Evolutionary conservation across 1,284 basidiomycete genomes (phyloP).

Genomic region (Grifola frondosa): DNA sequence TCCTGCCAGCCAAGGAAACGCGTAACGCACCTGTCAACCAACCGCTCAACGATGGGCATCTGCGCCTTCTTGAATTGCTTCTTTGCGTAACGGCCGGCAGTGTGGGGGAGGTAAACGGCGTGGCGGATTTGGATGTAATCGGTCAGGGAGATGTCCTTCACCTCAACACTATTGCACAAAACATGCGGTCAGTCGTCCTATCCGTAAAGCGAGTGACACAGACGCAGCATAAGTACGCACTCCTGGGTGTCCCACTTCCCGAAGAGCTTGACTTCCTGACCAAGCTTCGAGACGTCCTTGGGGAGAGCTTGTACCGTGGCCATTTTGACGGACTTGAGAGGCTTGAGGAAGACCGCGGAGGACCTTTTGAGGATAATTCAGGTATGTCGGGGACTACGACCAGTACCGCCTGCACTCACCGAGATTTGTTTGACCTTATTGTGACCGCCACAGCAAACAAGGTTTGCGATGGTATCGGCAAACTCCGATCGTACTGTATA

Average conservation of each 20-base stretch:
- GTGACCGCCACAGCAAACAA: conserved; percentile 40
- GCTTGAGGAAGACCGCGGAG: conserved; percentile 24
- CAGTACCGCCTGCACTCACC: conserved; percentile 19
- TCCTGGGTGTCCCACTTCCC: conserved; percentile 97
- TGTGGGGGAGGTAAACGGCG: conserved; percentile 97
- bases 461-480: conserved; percentile 44
- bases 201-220: background rate
- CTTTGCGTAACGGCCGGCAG: conserved; percentile 98
- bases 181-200: conserved; percentile 13
- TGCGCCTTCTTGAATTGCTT: conserved; percentile 99
- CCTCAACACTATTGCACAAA: conserved; percentile 76
- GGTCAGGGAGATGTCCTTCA: conserved; percentile 98
- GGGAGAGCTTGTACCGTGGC: conserved; percentile 71
- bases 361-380: conserved; percentile 21
- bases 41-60: conserved; percentile 99
- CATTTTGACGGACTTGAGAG: conserved; percentile 42
- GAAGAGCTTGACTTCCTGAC: conserved; percentile 90
- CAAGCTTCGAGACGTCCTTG: conserved; percentile 82
- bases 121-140: conserved; percentile 99
- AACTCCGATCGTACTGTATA: conserved; percentile 44
- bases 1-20: background rate
- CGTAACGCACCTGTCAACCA: conserved; percentile 87
- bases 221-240: conserved; percentile 54
- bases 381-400: conserved; percentile 23
- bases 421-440: conserved; percentile 49